Percentiles rank a stretch among this genome's conserved stretches.
Conservation (phyloP, 768 basidiomycete genomes). For the Leucocoprinus leucothites region DNA sequence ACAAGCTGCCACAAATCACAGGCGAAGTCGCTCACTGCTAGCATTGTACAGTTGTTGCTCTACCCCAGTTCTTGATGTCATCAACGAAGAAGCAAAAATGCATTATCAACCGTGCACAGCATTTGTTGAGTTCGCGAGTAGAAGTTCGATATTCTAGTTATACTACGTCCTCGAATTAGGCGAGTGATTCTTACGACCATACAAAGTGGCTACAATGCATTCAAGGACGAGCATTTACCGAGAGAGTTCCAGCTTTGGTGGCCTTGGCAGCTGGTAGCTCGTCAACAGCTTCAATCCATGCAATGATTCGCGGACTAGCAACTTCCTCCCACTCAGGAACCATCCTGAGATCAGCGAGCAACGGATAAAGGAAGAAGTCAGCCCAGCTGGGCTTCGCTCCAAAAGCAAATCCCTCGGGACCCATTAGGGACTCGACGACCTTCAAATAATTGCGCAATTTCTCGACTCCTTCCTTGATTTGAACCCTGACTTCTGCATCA, state of each 20-base stretch:
- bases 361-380: slow-evolving; percentile 30
- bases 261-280: slow-evolving; percentile 22
- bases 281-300: slow-evolving; percentile 27
- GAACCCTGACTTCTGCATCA: slow-evolving; percentile 18
- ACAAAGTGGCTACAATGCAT: too few relatives aligned
- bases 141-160: too few relatives aligned
- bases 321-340: slow-evolving; percentile 26
- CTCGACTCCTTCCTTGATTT: slow-evolving; percentile 19
- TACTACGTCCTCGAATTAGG: too few relatives aligned
- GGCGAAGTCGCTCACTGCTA: too few relatives aligned
- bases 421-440: slow-evolving; percentile 25
- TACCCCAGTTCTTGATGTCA: too few relatives aligned
- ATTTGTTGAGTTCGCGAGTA: too few relatives aligned
- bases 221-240: slow-evolving; percentile 21
- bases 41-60: too few relatives aligned
- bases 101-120: too few relatives aligned
- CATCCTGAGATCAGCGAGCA: slow-evolving; percentile 26
- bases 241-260: slow-evolving; percentile 25
- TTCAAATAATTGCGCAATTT: slow-evolving; percentile 22
- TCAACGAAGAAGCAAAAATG: too few relatives aligned
- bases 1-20: too few relatives aligned
- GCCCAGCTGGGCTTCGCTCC: slow-evolving; percentile 28
- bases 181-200: too few relatives aligned
- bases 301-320: slow-evolving; percentile 15
- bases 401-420: slow-evolving; percentile 22